Base-by-base conservation (phyloP, 768 basidiomycete species). In the Termitomyces sp. region DNA sequence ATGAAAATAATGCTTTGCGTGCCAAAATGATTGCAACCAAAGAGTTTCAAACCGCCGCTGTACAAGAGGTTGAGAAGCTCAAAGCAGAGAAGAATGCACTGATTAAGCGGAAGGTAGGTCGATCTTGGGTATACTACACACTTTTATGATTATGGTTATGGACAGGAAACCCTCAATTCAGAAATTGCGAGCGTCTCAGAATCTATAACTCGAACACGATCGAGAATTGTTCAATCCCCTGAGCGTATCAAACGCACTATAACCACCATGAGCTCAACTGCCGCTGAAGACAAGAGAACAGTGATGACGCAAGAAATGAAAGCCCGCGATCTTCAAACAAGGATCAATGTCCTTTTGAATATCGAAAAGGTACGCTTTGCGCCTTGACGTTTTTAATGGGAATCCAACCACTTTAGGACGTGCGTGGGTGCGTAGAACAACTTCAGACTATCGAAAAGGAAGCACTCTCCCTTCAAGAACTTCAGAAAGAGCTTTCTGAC, bases 221-320 rank as follows among this genome's bases (percentile, higher is more conserved):
- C 84, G 30, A 84, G 93, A 28, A 88, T 97, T 61, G 93, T 97
- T 3, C 91, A 94, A 69, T 94, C 92, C 0, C 94, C 94, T 0
- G 94, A 96, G 48, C 82, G 94, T 46, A 88, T 96, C 63, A 90
- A 87, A 67, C 83, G 86, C 52, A 89, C 84, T 44, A 96, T 96
- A 64, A 72, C 79, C 12, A 77, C 82, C n/a, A 92, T 96, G 88
- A 79, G 82, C 3, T 67, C 74, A 6, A 84, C 81, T 0, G 83
- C 84, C 1, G 69, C 80, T 18, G 87, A 88, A 54, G 92, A 95
- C 63, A 90, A 90, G 66, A 82, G 77, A 59, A 77, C 77, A 1
- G 77, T 90, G 20, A 75, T 80, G 1, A 70, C 79, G 61, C 83
- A 87, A 61, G 89, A 94, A 64, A 76, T 79, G 13, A 94, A 92